These are phyloP conservation scores for Pelagomonas calceolata DNA, from an alignment of 108 stramenopile genomes.

Conservation along the genomic window DNA sequence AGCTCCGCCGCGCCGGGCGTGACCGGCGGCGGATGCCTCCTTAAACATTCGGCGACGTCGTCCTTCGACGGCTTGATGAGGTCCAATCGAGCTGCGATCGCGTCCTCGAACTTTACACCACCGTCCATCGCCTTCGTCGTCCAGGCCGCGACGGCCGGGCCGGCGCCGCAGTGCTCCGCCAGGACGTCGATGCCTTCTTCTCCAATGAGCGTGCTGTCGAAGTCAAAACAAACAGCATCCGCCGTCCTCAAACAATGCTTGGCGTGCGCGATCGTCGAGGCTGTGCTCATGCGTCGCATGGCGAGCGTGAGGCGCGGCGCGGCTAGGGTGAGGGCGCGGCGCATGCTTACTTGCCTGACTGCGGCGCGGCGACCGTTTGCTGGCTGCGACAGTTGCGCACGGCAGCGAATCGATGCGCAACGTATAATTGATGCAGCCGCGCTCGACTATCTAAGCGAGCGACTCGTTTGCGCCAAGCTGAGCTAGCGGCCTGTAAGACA, in stretches of 20 bases:
- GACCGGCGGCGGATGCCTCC: constrained; percentile 59
- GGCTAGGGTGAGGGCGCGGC: no score
- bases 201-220: constrained; percentile 81
- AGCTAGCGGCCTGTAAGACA: no score
- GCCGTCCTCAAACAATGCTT: constrained; percentile 59
- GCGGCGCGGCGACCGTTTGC: no score
- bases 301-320: no score
- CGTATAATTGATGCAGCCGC: no score
- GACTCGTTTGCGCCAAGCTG: no score
- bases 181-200: constrained; percentile 98
- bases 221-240: constrained; percentile 84
- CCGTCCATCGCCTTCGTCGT: constrained; percentile 94
- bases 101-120: constrained; percentile 86
- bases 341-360: no score
- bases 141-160: constrained; percentile 73
- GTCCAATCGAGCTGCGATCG: constrained; percentile 69
- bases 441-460: no score
- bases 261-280: not conserved
- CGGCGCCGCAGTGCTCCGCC: constrained; percentile 83
- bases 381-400: no score
- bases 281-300: no score
- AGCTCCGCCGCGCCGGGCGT: constrained; percentile 65
- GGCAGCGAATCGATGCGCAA: no score
- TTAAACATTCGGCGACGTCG: constrained; percentile 53
- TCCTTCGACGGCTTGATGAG: constrained; percentile 64